Conservation (phyloP, 352 stramenopile genomes). For the Globisporangium nodosum region DNA sequence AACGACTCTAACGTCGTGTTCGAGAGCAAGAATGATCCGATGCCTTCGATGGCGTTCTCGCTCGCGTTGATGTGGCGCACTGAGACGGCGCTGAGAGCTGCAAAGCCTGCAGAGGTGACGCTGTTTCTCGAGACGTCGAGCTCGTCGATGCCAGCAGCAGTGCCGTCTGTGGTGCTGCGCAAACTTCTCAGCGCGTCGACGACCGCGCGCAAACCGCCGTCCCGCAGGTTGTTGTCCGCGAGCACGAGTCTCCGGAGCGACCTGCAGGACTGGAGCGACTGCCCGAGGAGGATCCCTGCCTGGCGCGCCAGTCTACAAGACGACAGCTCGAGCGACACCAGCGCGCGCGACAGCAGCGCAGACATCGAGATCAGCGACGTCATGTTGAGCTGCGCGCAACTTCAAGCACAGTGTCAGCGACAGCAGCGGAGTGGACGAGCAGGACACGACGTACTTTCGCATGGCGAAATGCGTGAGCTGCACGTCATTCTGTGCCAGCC, state of each 20-base stretch:
- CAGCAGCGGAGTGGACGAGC: background rate
- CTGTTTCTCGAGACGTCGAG: conserved; percentile 45
- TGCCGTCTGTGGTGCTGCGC: background rate
- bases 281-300: conserved; percentile 53
- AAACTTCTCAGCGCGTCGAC: conserved; percentile 33
- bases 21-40: conserved; percentile 19
- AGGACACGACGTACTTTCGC: conserved; percentile 14
- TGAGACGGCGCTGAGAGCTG: conserved; percentile 19
- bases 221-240: conserved; percentile 46
- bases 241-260: conserved; percentile 29
- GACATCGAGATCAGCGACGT: conserved; percentile 51
- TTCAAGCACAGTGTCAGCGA: conserved; percentile 5
- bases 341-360: conserved; percentile 24
- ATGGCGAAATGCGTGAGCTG: conserved; percentile 22
- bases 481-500: conserved; percentile 17
- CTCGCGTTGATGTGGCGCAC: conserved; percentile 17
- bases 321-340: conserved; percentile 41
- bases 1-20: conserved; percentile 23
- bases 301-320: conserved; percentile 45
- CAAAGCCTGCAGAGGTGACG: conserved; percentile 29
- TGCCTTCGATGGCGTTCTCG: conserved; percentile 30
- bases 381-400: conserved; percentile 47
- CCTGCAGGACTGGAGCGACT: conserved; percentile 35
- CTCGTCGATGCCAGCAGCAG: conserved; percentile 21
- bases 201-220: conserved; percentile 44